Percentiles rank a stretch among this genome's conserved stretches.
Evolutionary conservation across 2,329 filamentous ascomycete species (phyloP).

Genomic region (Hymenoscyphus scutula): DNA sequence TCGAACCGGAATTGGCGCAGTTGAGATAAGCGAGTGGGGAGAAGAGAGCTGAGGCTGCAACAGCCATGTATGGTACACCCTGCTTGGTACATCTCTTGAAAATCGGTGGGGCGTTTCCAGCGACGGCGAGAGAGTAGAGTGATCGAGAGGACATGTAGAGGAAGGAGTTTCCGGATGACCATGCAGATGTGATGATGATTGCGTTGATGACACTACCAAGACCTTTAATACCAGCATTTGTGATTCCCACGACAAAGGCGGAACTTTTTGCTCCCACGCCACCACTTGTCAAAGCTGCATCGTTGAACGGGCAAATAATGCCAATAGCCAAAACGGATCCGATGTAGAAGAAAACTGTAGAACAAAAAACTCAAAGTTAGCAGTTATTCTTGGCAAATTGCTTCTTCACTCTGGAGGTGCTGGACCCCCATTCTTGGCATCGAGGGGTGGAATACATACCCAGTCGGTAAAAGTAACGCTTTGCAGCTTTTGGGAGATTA

Average conservation of each 20-base stretch:
- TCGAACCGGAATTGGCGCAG: slow-evolving; percentile 42
- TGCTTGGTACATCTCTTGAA: slow-evolving; percentile 50
- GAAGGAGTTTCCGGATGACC: slow-evolving; percentile 55
- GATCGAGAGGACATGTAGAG: slow-evolving; percentile 51
- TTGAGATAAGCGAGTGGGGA: slow-evolving; percentile 48
- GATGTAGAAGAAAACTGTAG: slow-evolving; percentile 56
- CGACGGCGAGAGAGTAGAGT: slow-evolving; percentile 51
- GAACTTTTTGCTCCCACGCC: slow-evolving; percentile 46
- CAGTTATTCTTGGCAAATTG: neutral
- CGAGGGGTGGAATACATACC: slow-evolving; percentile 2
- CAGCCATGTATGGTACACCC: slow-evolving; percentile 50
- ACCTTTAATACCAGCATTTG: slow-evolving; percentile 47
- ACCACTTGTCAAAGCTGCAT: slow-evolving; percentile 49
- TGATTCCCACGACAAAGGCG: slow-evolving; percentile 49
- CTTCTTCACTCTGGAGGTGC: neutral
- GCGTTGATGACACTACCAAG: slow-evolving; percentile 55
- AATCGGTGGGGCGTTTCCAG: slow-evolving; percentile 49
- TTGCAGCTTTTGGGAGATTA: slow-evolving; percentile 57
- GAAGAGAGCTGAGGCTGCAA: slow-evolving; percentile 44
- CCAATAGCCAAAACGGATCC: slow-evolving; percentile 57
- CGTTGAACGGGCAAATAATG: slow-evolving; percentile 55
- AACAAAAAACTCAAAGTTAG: slow-evolving; percentile 33
- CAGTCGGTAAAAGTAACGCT: slow-evolving; percentile 57
- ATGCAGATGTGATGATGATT: slow-evolving; percentile 53
- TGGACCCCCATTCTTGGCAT: neutral